Base-by-base conservation (phyloP, 768 basidiomycete species). In the Serendipita indica region DNA sequence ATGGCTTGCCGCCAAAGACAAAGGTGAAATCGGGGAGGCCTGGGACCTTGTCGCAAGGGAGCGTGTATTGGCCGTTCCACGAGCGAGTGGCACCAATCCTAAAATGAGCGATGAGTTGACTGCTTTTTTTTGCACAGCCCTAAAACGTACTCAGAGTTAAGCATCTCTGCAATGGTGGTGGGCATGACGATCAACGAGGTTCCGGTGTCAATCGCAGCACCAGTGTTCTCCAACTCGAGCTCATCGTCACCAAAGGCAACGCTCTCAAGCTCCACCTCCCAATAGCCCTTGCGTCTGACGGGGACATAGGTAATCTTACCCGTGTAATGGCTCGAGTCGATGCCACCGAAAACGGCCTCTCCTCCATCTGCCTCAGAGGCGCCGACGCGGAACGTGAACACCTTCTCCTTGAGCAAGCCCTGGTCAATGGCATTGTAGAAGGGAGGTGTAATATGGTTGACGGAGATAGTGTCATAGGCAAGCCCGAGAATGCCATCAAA, bases 401-500 rank as follows among this genome's bases (percentile, higher is more conserved):
- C 83, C 18, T 87, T 85, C 16, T 79, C 72, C 64, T 92, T 88
- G 61, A 99, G 71, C 45, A 98, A 79, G 27, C 75, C 76, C 65
- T 91, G 76, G 68, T 86, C 72, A 65, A 98, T 74, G 89, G 98
- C 88, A 69, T 76, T 83, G 72, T 96, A 97, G 73, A 98, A 94
- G 0, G 96, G 93, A 39, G 96, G 96, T 2, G 80, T 77, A 63
- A 98, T 87, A 63, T 80, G 79, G 72, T 96, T 92, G 64, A 99
- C 96, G 2, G 90, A 79, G 66, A 99, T 98, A 54, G 89, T 94
- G 72, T 98, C 82, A 68, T 96, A 99, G 7, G 71, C 96, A 59
- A 99, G 84, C 62, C 94, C 96, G 33, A 94, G 74, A 63, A 97
- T 93, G 58, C 92, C 94, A 68, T 98, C 93, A 64, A 94, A 94